phyloP scores from a whole-genome alignment of 2,329 filamentous ascomycete species.

The Colletotrichum paranaense region DNA sequence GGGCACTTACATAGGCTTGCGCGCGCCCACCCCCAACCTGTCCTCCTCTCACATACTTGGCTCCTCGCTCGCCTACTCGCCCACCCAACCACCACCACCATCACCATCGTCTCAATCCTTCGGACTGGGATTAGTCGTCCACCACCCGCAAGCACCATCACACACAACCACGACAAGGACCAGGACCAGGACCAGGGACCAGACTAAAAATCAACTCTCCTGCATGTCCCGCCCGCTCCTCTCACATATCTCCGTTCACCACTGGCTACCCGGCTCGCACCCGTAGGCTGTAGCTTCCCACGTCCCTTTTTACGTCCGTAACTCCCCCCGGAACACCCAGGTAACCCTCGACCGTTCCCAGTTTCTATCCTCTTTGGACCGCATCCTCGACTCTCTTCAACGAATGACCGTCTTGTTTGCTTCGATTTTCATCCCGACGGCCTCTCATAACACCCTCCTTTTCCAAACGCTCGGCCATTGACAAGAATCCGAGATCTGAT shows the following conservation, averaged over 20 bases:
- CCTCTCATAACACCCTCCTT: slow-evolving; percentile 31
- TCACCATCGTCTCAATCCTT: not conserved
- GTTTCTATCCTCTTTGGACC: slow-evolving; percentile 16
- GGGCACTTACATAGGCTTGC: slow-evolving; percentile 26
- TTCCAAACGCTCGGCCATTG: slow-evolving; percentile 14
- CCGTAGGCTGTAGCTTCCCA: slow-evolving; percentile 16
- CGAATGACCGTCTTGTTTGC: slow-evolving; percentile 29
- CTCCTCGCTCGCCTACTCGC: not conserved
- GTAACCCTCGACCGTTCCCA: slow-evolving; percentile 22
- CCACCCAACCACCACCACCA: not conserved
- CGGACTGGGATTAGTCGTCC: not conserved
- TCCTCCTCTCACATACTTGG: not conserved
- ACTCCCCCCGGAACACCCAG: slow-evolving; percentile 27
- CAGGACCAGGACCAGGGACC: not conserved
- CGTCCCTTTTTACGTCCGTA: slow-evolving; percentile 36
- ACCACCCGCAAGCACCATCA: not conserved
- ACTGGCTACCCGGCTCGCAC: slow-evolving; percentile 10
- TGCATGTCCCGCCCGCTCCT: slow-evolving; percentile 31
- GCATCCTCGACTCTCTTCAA: slow-evolving; percentile 2
- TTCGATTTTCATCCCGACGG: slow-evolving; percentile 17
- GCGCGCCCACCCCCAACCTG: slow-evolving; percentile 8
- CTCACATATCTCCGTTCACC: slow-evolving; percentile 13
- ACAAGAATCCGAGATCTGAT: slow-evolving; percentile 29
- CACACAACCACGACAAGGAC: not conserved
- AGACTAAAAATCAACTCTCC: slow-evolving; percentile 18